Base-by-base conservation (phyloP, 108 stramenopile species). In the Fistulifera pelliculosa region DNA sequence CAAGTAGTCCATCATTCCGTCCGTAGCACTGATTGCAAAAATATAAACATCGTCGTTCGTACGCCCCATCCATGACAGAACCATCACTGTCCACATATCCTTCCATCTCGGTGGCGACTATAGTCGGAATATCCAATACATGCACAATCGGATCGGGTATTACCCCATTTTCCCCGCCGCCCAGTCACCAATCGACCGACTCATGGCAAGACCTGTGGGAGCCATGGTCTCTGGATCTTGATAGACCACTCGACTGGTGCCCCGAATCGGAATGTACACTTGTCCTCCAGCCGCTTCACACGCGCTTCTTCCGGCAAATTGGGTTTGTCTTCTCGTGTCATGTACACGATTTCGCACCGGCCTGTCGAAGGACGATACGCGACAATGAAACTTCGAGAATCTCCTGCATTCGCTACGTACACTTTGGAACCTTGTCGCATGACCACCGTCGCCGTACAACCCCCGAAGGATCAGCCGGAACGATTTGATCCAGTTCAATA, bases 401-500 rank as follows among this genome's bases (percentile, higher is more conserved):
- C 87, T 41, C 87, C 87, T 10, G 87, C 80, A 68, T 90, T 90
- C 31, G 89, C 89, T 56, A 90, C 40, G 31, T 71, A 90, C n/a
- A 83, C 41, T 39, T 75, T 70, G 21, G 76, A 41, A 7, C 64
- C 83, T 52, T 83, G 49, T 69, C 71, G 78, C 15, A 90, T 55
- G 16, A 90, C 62, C 15, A 81, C 58, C 23, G 73, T 66, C n/a
- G 84, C 82, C 4, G 88, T 90, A 45, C 77, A 85, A 23, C 88
- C 6, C 78, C 85, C 7, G 65, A 61, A 39, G 64, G 67, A 21
- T 60, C 53, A 0, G 81, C 75, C 1, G 84, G 84, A 41, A 77
- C 76, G 8, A 56, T 64, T n/a, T 67, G 60, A 66, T 90, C 89
- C 40, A 84, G 54, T 55, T 90, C 76, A 26, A 81, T 41, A 59